These are phyloP conservation scores for Smittium mucronatum DNA, from an alignment of 371 early-diverging fungal species.

Conservation along the genomic window DNA sequence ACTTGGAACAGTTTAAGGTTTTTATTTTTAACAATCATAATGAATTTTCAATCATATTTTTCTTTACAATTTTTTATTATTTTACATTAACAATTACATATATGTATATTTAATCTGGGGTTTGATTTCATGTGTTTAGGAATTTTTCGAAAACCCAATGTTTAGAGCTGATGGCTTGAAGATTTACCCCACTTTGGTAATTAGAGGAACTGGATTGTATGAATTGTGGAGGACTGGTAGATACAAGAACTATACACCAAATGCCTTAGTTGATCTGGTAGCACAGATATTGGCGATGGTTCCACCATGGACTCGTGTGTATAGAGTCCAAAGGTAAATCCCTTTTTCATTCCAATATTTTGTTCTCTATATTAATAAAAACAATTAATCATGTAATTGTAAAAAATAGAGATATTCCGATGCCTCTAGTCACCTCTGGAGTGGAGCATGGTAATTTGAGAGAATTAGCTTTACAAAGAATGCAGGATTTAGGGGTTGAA, in stretches of 20 bases:
- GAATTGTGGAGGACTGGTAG: slow-evolving; percentile 98
- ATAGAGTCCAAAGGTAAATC: slow-evolving; percentile 79
- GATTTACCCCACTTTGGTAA: slow-evolving; percentile 99
- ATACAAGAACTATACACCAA: slow-evolving; percentile 98
- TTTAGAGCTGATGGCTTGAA: slow-evolving; percentile 99
- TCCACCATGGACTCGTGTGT: slow-evolving; percentile 99
- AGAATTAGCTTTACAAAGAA: slow-evolving; percentile 92
- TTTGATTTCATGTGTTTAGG: no score
- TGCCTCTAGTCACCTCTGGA: slow-evolving; percentile 99
- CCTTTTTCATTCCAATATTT: not conserved
- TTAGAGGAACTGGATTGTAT: slow-evolving; percentile 98
- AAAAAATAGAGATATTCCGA: slow-evolving; percentile 95
- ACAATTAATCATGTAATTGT: slow-evolving; percentile 11
- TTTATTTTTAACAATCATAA: not conserved
- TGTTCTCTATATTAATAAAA: no score
- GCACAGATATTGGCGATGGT: slow-evolving; percentile 95
- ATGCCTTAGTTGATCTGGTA: slow-evolving; percentile 94
- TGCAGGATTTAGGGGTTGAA: slow-evolving; percentile 94
- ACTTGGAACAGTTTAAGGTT: slow-evolving; percentile 93
- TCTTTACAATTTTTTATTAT: not conserved
- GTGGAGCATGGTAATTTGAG: slow-evolving; percentile 99
- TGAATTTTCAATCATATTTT: not conserved
- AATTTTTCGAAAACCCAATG: slow-evolving; percentile 98
- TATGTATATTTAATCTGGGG: no score
- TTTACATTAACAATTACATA: no score